A percentile compares a stretch with the other conserved stretches of the same genome.
phyloP scores from a whole-genome alignment of 2,329 filamentous ascomycete genomes.

The Sporothrix brasiliensis region DNA sequence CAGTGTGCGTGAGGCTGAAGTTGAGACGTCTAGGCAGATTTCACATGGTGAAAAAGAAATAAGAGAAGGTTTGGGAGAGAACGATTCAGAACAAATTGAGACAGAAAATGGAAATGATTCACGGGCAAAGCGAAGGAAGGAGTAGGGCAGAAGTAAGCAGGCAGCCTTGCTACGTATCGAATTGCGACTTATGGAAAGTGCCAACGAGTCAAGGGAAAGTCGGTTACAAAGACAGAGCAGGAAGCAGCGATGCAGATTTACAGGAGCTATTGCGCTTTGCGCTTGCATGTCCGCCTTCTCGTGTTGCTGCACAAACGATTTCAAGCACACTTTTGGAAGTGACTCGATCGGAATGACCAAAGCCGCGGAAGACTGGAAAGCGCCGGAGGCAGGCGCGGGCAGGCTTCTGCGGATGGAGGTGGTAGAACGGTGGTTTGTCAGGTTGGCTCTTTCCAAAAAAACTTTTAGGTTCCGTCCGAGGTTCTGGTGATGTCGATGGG shows the following conservation, averaged over 20 bases:
- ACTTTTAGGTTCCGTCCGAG: background rate
- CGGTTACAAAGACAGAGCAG: constrained; percentile 3
- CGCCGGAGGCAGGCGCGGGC: background rate
- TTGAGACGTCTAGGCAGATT: background rate
- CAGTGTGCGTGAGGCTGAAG: background rate
- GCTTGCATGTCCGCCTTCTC: background rate
- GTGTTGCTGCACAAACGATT: background rate
- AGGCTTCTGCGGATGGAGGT: background rate
- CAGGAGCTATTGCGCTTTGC: background rate
- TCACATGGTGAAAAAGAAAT: background rate
- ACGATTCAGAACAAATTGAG: background rate
- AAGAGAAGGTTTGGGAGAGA: background rate
- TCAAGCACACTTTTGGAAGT: constrained; percentile 11
- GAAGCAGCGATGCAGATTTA: constrained; percentile 7
- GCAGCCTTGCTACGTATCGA: constrained; percentile 7
- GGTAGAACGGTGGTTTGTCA: background rate
- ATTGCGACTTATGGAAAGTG: background rate
- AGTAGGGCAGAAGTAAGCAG: background rate
- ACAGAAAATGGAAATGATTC: constrained; percentile 6
- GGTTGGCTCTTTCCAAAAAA: background rate
- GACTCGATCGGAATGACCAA: constrained; percentile 2
- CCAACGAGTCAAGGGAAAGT: background rate
- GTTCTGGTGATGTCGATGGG: constrained; percentile 15
- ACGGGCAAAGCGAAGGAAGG: constrained; percentile 4
- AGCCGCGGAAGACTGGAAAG: background rate